Percentiles rank a stretch among this genome's conserved stretches.
phyloP scores from a whole-genome alignment of 2,329 filamentous ascomycete genomes.

The Phoma sp. region DNA sequence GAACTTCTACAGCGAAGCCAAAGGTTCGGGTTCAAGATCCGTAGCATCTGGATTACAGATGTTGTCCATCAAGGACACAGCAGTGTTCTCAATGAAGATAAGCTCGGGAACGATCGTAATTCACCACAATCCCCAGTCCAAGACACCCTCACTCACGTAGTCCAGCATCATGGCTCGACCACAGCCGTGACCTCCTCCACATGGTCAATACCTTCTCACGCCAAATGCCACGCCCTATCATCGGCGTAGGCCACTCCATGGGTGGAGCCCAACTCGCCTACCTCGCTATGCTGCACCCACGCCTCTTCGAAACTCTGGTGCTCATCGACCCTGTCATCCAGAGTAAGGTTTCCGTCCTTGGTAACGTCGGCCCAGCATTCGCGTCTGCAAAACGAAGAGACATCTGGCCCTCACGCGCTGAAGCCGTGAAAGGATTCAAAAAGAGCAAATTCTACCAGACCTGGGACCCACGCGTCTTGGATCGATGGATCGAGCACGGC shows the following conservation, averaged over 20 bases:
- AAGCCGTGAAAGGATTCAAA: conserved; percentile 71
- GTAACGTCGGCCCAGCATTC: conserved; percentile 57
- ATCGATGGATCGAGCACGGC: conserved; percentile 75
- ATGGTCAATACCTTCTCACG: conserved; percentile 84
- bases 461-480: conserved; percentile 84
- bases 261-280: conserved; percentile 78
- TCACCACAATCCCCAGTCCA: neutral
- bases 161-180: conserved; percentile 83
- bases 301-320: conserved; percentile 76
- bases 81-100: conserved; percentile 75
- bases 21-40: conserved; percentile 70
- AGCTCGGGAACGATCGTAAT: conserved; percentile 82
- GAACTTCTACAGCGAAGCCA: conserved; percentile 71
- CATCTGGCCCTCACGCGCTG: conserved; percentile 77
- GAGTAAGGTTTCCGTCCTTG: conserved; percentile 52
- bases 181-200: conserved; percentile 82
- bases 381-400: conserved; percentile 78
- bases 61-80: conserved; percentile 85
- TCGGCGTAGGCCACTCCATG: conserved; percentile 90
- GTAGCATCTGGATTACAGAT: conserved; percentile 89
- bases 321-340: conserved; percentile 86
- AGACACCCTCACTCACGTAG: neutral
- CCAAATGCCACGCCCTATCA: conserved; percentile 79
- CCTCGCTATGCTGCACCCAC: conserved; percentile 78
- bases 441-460: conserved; percentile 77